Percentiles rank a stretch among this genome's conserved stretches.
These are phyloP conservation scores for Plantago coronopus DNA, from an alignment of 305 asterid species.

Conservation along the genomic window DNA sequence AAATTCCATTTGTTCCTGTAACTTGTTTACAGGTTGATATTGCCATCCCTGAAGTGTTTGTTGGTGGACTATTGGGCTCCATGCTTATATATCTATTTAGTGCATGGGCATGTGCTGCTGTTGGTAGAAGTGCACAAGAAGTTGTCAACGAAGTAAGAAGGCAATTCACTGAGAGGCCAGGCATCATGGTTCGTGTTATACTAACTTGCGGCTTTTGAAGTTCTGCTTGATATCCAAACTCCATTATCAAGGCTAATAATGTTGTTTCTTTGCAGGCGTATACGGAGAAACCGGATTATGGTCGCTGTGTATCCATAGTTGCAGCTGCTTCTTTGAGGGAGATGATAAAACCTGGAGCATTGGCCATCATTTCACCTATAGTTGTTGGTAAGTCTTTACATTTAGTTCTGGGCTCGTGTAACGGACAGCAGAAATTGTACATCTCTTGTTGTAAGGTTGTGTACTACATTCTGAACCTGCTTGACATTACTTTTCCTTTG, in stretches of 20 bases:
- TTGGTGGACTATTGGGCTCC: slow-evolving; percentile 95
- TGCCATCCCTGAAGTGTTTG: slow-evolving; percentile 96
- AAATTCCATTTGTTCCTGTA: no score
- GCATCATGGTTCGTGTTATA: slow-evolving; percentile 85
- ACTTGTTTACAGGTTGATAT: slow-evolving; percentile 80
- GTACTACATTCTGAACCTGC: no score
- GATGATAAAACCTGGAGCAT: slow-evolving; percentile 98
- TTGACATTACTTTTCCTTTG: no score
- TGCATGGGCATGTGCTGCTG: slow-evolving; percentile 99
- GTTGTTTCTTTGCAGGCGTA: slow-evolving; percentile 69
- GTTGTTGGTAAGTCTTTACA: slow-evolving; percentile 55
- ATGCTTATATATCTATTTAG: slow-evolving; percentile 96
- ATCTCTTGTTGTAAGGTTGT: no score
- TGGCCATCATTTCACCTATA: slow-evolving; percentile 91
- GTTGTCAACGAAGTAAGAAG: slow-evolving; percentile 98
- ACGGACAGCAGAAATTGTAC: no score
- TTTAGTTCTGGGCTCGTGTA: no score
- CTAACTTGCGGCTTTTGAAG: slow-evolving; percentile 16
- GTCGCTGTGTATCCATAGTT: slow-evolving; percentile 94
- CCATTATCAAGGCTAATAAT: no score
- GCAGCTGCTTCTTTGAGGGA: slow-evolving; percentile 97
- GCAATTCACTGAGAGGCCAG: slow-evolving; percentile 98
- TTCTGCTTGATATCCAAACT: slow-evolving; percentile 18
- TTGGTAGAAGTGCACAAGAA: slow-evolving; percentile 97
- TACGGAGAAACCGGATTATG: slow-evolving; percentile 95